Evolutionary conservation across 2,329 filamentous ascomycete species (phyloP).

Genomic region (Tolypocladium amazonense): DNA sequence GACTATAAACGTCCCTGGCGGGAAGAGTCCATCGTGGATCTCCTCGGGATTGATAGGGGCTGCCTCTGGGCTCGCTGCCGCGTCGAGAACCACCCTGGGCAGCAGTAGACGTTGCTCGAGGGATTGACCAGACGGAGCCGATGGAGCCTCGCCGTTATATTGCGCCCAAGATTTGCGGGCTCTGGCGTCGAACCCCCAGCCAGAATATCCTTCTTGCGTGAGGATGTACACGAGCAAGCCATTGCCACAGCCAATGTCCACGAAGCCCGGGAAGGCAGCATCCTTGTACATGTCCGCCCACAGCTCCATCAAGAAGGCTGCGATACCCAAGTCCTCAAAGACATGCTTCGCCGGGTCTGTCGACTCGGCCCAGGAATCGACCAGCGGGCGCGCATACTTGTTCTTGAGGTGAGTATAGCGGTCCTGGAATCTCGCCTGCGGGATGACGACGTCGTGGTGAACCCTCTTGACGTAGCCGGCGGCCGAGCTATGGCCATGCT

Average conservation of each 20-base stretch:
- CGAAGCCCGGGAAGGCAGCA: conserved; percentile 67
- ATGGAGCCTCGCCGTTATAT: conserved; percentile 37
- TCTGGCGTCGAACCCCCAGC: conserved; percentile 91
- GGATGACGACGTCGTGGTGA: conserved; percentile 71
- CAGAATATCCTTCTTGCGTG: conserved; percentile 65
- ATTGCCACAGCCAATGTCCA: conserved; percentile 94
- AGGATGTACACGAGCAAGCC: conserved; percentile 82
- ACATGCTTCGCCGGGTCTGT: conserved; percentile 89
- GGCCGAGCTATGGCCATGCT: conserved; percentile 57
- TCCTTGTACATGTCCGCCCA: conserved; percentile 73
- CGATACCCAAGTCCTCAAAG: conserved; percentile 86
- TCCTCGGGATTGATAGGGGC: conserved; percentile 6
- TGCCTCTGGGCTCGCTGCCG: conserved; percentile 5
- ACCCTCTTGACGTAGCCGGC: conserved; percentile 70
- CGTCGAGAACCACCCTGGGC: conserved; percentile 27
- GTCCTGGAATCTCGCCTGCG: conserved; percentile 68
- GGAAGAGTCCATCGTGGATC: conserved; percentile 56
- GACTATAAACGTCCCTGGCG: conserved; percentile 73
- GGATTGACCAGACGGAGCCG: conserved; percentile 17
- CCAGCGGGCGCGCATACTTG: conserved; percentile 62
- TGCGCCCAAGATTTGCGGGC: conserved; percentile 71
- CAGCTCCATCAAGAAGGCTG: conserved; percentile 84
- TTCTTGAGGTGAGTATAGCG: conserved; percentile 73
- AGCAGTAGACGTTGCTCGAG: conserved; percentile 39
- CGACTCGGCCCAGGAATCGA: conserved; percentile 70